Evolutionary conservation across 805 yeast genomes (phyloP), one percentile per base, ranked within the genome.

Genomic region (Diddensiella caesifluorescens): DNA sequence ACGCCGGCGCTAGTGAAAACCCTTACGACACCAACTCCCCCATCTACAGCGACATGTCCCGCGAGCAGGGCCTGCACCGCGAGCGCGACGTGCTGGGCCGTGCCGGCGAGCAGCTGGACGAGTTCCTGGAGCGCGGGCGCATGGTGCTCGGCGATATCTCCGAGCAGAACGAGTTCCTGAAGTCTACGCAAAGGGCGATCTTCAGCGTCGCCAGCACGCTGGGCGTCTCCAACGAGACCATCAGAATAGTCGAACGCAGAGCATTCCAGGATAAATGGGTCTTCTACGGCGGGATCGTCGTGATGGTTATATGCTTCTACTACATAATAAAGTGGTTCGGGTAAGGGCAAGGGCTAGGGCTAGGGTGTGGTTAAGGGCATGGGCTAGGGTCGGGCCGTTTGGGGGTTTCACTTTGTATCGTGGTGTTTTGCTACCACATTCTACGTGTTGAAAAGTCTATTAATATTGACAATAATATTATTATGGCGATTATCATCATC

Each of bases 101-200:
- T 43, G 88, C 95, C 0, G 79, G 83, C 31, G 79, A 79, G 41
- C 95, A 86, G 58, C 66, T 92, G 47, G 98, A 92, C 59, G 87
- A 85, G 50, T 86, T 92, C 31, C 61, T 92, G 32, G 97, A 85
- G 55, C 83, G 86, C 81, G 97, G 97, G 2, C 77, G 83, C 46
- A 73, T 74, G 37, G 86, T 95, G 1, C 75, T 87, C 50, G 94
- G 84, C 38, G 95, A 89, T 57, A 68, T 92, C 18, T 82, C 83
- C 15, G 88, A 82, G 35, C 97, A 92, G 59, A 85, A 86, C 60
- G 82, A 80, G 54, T 71, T 80, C 22, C 69, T 90, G 43, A 67
- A 72, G 43, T 68, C 69, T 45, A 70, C 90, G 22, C 86, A 82
- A 49, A 63, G 69, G 32, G 75, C 71, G 49, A 70, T 92, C 66